Evolutionary conservation across 345 rosid genomes (phyloP).

Genomic region (Salix koriyanagi): DNA sequence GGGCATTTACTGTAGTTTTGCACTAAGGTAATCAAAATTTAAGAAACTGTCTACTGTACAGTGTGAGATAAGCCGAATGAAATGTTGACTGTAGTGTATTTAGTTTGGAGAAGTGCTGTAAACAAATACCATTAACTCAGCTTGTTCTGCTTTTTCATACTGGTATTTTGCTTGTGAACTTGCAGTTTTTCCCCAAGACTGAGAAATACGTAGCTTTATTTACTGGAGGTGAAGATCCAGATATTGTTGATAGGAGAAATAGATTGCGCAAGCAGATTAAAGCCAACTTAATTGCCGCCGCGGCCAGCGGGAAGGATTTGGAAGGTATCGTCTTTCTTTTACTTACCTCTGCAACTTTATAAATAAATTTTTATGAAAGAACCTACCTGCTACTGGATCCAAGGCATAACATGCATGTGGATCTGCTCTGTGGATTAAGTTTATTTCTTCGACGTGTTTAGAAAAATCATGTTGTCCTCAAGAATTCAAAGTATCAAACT

Average conservation of each 20-base stretch:
- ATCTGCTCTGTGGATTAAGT: background rate
- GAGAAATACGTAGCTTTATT: conserved; percentile 93
- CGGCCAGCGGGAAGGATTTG: conserved; percentile 95
- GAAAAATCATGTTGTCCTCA: background rate
- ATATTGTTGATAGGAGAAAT: conserved; percentile 69
- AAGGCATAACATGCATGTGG: background rate
- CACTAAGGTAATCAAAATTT: background rate
- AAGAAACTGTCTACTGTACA: background rate
- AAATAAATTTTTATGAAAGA: background rate
- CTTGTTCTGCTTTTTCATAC: background rate
- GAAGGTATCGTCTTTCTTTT: conserved; percentile 57
- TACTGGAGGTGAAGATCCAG: conserved; percentile 70
- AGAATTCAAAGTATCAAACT: background rate
- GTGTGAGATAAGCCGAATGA: background rate
- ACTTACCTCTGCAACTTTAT: background rate
- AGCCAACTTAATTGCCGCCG: conserved; percentile 85
- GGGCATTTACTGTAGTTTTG: background rate
- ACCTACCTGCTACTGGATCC: background rate
- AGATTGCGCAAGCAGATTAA: conserved; percentile 90
- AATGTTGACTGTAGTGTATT: background rate
- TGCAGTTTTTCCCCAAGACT: conserved; percentile 94
- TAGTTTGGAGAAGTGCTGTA: background rate
- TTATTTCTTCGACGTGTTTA: background rate
- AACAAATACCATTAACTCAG: background rate
- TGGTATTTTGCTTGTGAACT: background rate